Evolutionary conservation across 2,329 filamentous ascomycete species (phyloP).

Genomic region (Beauveria brongniartii): DNA sequence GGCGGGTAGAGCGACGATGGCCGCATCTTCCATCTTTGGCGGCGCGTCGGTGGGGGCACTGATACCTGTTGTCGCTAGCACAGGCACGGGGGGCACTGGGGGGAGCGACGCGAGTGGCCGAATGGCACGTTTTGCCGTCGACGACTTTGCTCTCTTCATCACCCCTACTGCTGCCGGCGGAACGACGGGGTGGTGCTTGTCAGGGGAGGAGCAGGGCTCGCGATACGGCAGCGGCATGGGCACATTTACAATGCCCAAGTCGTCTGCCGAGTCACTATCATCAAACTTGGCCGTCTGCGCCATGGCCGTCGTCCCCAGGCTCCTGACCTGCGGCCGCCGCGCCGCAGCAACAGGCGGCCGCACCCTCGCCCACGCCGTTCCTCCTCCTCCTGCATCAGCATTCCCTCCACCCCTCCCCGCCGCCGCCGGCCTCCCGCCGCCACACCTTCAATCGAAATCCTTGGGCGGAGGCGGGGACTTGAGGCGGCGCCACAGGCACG

Average conservation of each 20-base stretch:
- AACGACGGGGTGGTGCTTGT: not conserved
- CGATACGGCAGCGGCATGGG: slow-evolving; percentile 13
- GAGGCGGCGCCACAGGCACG: slow-evolving; percentile 55
- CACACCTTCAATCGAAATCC: slow-evolving; percentile 44
- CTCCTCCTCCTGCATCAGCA: not conserved
- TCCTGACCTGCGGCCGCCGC: slow-evolving; percentile 18
- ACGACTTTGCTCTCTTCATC: slow-evolving; percentile 14
- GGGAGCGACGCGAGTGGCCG: slow-evolving; percentile 22
- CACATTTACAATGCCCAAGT: slow-evolving; percentile 19
- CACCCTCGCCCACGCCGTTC: not conserved
- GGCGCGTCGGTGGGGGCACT: not conserved
- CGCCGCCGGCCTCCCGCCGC: slow-evolving; percentile 30
- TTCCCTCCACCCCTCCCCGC: slow-evolving; percentile 4
- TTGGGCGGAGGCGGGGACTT: slow-evolving; percentile 34
- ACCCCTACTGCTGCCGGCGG: slow-evolving; percentile 20
- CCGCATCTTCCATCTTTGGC: slow-evolving; percentile 1
- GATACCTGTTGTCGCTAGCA: not conserved
- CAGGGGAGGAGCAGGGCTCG: slow-evolving; percentile 17
- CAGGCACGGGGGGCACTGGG: slow-evolving; percentile 18
- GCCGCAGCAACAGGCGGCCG: not conserved
- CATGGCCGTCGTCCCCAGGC: slow-evolving; percentile 32
- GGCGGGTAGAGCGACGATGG: not conserved
- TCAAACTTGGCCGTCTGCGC: slow-evolving; percentile 25
- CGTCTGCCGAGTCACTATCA: slow-evolving; percentile 21
- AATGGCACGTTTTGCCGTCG: not conserved